Percentiles rank a stretch among this genome's conserved stretches.
phyloP scores from a whole-genome alignment of 768 basidiomycete genomes.

The Pulveroboletus sp. region DNA sequence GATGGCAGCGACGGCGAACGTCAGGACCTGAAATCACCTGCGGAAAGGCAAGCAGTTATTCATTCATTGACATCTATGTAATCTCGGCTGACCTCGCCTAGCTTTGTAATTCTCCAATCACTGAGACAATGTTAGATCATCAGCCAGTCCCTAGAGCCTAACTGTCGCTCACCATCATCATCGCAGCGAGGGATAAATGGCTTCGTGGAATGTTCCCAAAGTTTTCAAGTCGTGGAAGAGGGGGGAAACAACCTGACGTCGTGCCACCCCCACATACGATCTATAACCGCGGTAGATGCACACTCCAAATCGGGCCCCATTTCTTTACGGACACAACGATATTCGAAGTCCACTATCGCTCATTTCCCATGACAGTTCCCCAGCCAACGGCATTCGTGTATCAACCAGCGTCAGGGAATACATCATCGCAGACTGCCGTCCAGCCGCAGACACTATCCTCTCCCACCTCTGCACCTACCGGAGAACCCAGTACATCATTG shows the following conservation, averaged over 20 bases:
- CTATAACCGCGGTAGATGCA: constrained; percentile 61
- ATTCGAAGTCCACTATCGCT: constrained; percentile 70
- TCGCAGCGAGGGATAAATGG: constrained; percentile 68
- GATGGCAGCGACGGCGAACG: constrained; percentile 41
- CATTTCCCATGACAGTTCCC: constrained; percentile 24
- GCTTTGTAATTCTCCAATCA: constrained; percentile 61
- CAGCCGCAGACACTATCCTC: constrained; percentile 22
- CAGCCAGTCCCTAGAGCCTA: constrained; percentile 10
- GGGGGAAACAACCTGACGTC: constrained; percentile 50
- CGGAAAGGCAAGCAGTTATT: constrained; percentile 49
- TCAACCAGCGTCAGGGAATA: constrained; percentile 22
- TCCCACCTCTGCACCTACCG: constrained; percentile 18
- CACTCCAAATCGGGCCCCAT: constrained; percentile 74
- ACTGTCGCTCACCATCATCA: constrained; percentile 13
- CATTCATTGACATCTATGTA: not conserved
- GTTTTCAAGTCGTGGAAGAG: constrained; percentile 63
- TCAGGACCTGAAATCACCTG: constrained; percentile 40
- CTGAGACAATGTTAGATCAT: constrained; percentile 64
- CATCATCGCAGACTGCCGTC: constrained; percentile 30
- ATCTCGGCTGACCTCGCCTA: constrained; percentile 26
- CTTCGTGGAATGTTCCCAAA: constrained; percentile 60
- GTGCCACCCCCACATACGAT: constrained; percentile 64
- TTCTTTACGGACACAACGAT: constrained; percentile 62
- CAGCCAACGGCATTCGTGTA: constrained; percentile 25
- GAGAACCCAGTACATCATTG: constrained; percentile 38